A percentile compares a stretch with the other conserved stretches of the same genome.
phyloP scores from a whole-genome alignment of 305 asterid genomes.

The Salvia sclarea region DNA sequence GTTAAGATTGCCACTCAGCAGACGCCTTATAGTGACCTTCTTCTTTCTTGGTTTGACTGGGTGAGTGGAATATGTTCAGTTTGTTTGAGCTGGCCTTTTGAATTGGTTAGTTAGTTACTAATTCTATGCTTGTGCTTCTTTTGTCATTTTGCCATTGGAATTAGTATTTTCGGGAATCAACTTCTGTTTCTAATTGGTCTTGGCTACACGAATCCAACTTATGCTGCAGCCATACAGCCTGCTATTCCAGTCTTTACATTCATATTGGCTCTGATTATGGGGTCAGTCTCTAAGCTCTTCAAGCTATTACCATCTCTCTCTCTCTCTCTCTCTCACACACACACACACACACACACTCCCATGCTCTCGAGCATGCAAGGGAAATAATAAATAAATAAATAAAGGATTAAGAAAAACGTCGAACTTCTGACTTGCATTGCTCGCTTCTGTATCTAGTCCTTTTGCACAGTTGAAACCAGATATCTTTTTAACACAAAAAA shows the following conservation, averaged over 20 bases:
- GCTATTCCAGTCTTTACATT: conserved; percentile 95
- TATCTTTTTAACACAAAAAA: conserved; percentile 11
- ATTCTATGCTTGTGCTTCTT: conserved; percentile 21
- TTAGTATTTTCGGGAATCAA: conserved; percentile 87
- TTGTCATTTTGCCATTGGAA: conserved; percentile 25
- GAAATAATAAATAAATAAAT: not conserved
- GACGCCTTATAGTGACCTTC: conserved; percentile 61
- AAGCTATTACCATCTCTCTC: conserved; percentile 6
- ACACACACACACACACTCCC: not conserved
- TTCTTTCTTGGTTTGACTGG: conserved; percentile 96
- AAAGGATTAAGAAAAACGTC: not conserved
- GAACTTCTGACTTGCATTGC: not conserved
- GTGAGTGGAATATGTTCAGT: conserved; percentile 42
- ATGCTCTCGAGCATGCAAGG: not conserved
- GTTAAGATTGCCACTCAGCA: conserved; percentile 62
- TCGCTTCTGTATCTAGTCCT: conserved; percentile 2
- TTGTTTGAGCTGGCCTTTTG: conserved; percentile 18
- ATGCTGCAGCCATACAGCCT: conserved; percentile 97
- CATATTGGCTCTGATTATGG: conserved; percentile 79
- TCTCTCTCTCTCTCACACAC: conserved; percentile 18
- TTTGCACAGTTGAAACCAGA: not conserved
- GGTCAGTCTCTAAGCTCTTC: conserved; percentile 58
- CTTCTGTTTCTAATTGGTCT: conserved; percentile 93
- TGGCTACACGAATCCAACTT: conserved; percentile 90
- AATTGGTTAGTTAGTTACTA: conserved; percentile 7